Evolutionary conservation across 2,329 filamentous ascomycete species (phyloP), one percentile per base, ranked within the genome.

Genomic region (Plenodomus lindquistii): DNA sequence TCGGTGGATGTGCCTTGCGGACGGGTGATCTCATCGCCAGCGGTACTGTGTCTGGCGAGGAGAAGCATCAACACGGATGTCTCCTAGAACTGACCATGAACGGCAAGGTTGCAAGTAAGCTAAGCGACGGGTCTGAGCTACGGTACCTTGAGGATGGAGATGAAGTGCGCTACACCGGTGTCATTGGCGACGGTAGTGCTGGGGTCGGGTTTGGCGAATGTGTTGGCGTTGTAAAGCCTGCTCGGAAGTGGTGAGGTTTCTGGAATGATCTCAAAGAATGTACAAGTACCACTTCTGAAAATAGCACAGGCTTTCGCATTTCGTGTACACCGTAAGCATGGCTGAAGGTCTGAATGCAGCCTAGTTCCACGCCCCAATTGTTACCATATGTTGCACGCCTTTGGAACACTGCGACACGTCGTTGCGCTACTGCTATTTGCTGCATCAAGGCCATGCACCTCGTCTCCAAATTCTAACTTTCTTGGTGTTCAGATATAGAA

Each of bases 21-120:
- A 72, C 72, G 1, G 75, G 75, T 9, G 75, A 78, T 60, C 51
- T 78, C 37, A 60, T 78, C 2, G 75, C 73, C 1, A 74, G 69
- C n/a, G 75, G 75, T 10, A 78, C 75, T 0, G 74, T 78, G 15
- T 74, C 71, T 6, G 75, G 74, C 5, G 57, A 66, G 29, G 66
- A 64, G 7, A 57, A 72, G 19, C 51, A 61, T 4, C 70, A 75
- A 52, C 65, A 74, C 29, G 75, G 74, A 11, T 77, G 75, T 60
- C 52, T 77, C 42, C 70, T 77, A 37, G 75, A 77, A 47, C 51
- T 69, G 29, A 69, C 74, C 1, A 60, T 70, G 60, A 73, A 73
- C 17, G 72, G 72, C 9, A 69, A 64, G 27, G 45, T 42, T 36
- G 48, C 62, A 13, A 61, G 49, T 37, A 67, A 63, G 29, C 43